phyloP scores from a whole-genome alignment of 805 yeast genomes.

The Millerago galiae region DNA sequence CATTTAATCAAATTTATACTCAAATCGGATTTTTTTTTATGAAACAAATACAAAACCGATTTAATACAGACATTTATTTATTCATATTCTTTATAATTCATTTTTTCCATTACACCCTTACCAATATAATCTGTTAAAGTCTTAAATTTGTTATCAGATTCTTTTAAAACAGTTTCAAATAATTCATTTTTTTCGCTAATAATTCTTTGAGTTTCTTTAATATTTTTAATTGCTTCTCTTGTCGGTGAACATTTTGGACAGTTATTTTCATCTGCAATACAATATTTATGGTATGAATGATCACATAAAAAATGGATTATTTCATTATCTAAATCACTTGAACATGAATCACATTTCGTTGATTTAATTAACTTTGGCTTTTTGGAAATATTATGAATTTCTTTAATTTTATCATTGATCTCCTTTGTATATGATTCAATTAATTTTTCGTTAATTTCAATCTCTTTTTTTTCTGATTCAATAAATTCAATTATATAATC shows the following conservation, averaged over 20 bases:
- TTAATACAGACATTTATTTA: background rate
- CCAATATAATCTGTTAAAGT: conserved; percentile 79
- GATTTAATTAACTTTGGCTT: conserved; percentile 34
- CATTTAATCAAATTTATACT: too few relatives aligned
- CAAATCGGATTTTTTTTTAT: background rate
- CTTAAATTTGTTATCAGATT: conserved; percentile 56
- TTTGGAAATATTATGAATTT: conserved; percentile 42
- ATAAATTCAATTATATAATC: conserved; percentile 60
- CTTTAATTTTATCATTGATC: conserved; percentile 44
- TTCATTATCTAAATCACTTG: conserved; percentile 60
- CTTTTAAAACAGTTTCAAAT: conserved; percentile 49
- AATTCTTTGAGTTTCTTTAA: conserved; percentile 54
- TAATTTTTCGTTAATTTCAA: conserved; percentile 59
- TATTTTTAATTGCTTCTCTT: conserved; percentile 54
- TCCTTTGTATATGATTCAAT: conserved; percentile 64
- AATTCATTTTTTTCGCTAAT: conserved; percentile 56
- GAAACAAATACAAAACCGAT: background rate
- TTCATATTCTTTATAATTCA: conserved; percentile 3
- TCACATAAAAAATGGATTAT: conserved; percentile 77
- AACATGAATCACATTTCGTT: conserved; percentile 19
- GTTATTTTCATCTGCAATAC: conserved; percentile 49
- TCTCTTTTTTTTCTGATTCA: conserved; percentile 53
- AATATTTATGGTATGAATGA: conserved; percentile 81
- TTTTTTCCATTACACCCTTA: conserved; percentile 72
- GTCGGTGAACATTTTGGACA: conserved; percentile 81